Conservation (phyloP, 768 basidiomycete species). For the Lyophyllum shimeji region DNA sequence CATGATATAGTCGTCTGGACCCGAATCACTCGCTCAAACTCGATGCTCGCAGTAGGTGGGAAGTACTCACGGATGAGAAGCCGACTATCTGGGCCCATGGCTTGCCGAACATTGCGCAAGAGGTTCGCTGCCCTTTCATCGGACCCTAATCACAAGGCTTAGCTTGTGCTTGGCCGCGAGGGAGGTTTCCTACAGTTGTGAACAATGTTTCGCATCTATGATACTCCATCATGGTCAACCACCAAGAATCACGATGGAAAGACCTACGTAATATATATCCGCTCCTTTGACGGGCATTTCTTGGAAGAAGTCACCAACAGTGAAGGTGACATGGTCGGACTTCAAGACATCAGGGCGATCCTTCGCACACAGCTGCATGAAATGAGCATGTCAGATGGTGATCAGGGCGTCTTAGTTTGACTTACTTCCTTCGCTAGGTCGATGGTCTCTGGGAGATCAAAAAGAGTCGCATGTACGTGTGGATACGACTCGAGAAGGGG, state of each 20-base stretch:
- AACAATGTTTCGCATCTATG: neutral
- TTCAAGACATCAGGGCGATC: slow-evolving; percentile 35
- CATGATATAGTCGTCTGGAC: too few relatives aligned
- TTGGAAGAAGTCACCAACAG: slow-evolving; percentile 39
- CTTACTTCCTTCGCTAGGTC: slow-evolving; percentile 25
- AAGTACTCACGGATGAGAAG: slow-evolving; percentile 5
- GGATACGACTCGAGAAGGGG: slow-evolving; percentile 33
- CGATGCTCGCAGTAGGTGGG: neutral
- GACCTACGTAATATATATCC: slow-evolving; percentile 44
- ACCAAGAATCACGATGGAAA: too few relatives aligned
- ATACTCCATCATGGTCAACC: too few relatives aligned
- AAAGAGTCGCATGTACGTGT: slow-evolving; percentile 32
- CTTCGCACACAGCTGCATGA: slow-evolving; percentile 4
- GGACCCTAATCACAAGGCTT: too few relatives aligned
- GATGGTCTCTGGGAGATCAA: slow-evolving; percentile 34
- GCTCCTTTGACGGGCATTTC: slow-evolving; percentile 33
- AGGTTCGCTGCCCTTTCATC: too few relatives aligned
- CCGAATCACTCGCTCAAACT: too few relatives aligned
- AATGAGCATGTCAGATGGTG: too few relatives aligned
- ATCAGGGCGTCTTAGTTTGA: too few relatives aligned
- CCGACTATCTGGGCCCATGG: slow-evolving; percentile 27
- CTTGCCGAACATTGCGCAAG: slow-evolving; percentile 29
- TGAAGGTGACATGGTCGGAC: slow-evolving; percentile 34
- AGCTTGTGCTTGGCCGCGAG: too few relatives aligned
- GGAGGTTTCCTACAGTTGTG: too few relatives aligned